phyloP scores from a whole-genome alignment of 179 eudicot genomes.

The Sideroxylon spinosum region DNA sequence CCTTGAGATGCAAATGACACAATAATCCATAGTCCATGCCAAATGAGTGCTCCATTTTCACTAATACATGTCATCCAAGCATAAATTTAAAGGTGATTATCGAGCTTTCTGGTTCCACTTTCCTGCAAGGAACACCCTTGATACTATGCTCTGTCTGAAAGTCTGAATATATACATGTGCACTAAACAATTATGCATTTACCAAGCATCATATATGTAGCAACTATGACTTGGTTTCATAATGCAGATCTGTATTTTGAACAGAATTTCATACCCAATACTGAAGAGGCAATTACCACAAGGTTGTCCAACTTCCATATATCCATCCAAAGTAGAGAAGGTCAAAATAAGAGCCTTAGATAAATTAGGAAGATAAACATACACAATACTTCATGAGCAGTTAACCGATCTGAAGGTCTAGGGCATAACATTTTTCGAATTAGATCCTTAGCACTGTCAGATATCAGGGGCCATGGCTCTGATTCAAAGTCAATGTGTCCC shows the following conservation, averaged over 20 bases:
- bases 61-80: not conserved
- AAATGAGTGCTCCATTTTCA: not conserved
- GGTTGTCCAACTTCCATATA: not conserved
- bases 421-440: conserved; percentile 55
- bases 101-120: not conserved
- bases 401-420: conserved; percentile 47
- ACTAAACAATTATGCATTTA: not conserved
- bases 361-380: conserved; percentile 26
- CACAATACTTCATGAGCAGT: conserved; percentile 78
- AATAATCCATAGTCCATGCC: not conserved
- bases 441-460: conserved; percentile 75
- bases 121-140: not conserved
- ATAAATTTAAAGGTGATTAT: not conserved
- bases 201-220: conserved; percentile 2
- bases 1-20: not conserved
- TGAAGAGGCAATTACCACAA: not conserved
- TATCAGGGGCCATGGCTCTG: conserved; percentile 71
- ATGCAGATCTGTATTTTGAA: not conserved
- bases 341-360: not conserved
- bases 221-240: not conserved
- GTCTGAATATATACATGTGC: not conserved
- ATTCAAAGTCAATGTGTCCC: conserved; percentile 71
- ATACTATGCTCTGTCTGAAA: not conserved
- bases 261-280: not conserved
- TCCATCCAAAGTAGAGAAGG: not conserved